Evolutionary conservation across 2,329 filamentous ascomycete species (phyloP).

Genomic region (Colletotrichum costaricense): DNA sequence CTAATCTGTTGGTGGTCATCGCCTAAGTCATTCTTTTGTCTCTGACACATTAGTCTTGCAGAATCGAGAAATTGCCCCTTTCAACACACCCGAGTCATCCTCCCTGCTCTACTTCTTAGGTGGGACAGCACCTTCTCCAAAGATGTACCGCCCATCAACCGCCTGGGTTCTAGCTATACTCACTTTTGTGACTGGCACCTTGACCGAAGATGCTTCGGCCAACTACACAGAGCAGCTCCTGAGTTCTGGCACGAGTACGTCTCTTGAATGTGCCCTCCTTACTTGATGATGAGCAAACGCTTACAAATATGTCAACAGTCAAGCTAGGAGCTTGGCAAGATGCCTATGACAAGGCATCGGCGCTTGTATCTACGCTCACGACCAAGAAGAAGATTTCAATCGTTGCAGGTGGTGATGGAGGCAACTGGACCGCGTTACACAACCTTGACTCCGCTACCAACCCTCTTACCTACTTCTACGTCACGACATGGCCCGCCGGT

Average conservation of each 20-base stretch:
- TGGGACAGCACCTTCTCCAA: not conserved
- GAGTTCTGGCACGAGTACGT: constrained; percentile 36
- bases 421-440: constrained; percentile 35
- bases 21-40: not conserved
- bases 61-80: too few relatives aligned
- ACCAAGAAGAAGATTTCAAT: constrained; percentile 72
- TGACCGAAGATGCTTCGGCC: constrained; percentile 34
- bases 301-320: constrained; percentile 1
- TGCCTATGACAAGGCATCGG: constrained; percentile 68
- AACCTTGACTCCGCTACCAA: constrained; percentile 37
- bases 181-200: constrained; percentile 26
- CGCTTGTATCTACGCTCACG: constrained; percentile 71
- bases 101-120: not conserved
- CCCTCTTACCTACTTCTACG: constrained; percentile 40
- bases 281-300: not conserved
- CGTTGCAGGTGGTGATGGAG: constrained; percentile 46
- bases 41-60: not conserved
- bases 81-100: too few relatives aligned
- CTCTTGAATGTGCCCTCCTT: not conserved
- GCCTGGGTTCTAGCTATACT: constrained; percentile 26
- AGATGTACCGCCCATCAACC: not conserved
- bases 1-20: too few relatives aligned
- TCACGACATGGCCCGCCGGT: constrained; percentile 65
- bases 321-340: constrained; percentile 59
- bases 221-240: constrained; percentile 38